A percentile compares a stretch with the other conserved stretches of the same genome.
phyloP scores from a whole-genome alignment of 1,284 basidiomycete genomes.

The Melanopsichium pennsylvanicum region DNA sequence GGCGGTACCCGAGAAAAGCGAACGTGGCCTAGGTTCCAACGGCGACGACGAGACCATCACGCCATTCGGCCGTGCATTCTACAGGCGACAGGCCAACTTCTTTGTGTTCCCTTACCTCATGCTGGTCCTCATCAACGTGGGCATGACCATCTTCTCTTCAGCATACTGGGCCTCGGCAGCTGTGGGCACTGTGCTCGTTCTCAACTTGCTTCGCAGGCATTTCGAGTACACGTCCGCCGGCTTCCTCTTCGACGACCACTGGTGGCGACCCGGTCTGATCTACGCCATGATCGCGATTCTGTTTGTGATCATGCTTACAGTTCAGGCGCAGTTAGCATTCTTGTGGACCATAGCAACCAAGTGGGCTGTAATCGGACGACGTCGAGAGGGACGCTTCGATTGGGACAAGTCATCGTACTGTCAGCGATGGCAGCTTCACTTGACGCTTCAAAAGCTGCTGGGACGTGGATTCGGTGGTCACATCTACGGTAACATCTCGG shows the following conservation, averaged over 20 bases:
- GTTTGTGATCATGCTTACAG: slow-evolving; percentile 59
- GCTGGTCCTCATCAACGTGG: slow-evolving; percentile 62
- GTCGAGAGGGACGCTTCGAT: slow-evolving; percentile 65
- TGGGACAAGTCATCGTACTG: slow-evolving; percentile 66
- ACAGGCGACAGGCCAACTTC: slow-evolving; percentile 65
- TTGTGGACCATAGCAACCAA: slow-evolving; percentile 62
- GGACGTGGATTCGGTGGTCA: slow-evolving; percentile 62
- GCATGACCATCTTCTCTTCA: slow-evolving; percentile 60
- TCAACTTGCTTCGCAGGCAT: slow-evolving; percentile 54
- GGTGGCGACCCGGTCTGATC: slow-evolving; percentile 63
- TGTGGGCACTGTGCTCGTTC: slow-evolving; percentile 60
- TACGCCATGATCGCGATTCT: slow-evolving; percentile 59
- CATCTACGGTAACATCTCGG: slow-evolving; percentile 60
- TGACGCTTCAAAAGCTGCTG: slow-evolving; percentile 59
- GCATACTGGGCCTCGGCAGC: slow-evolving; percentile 64
- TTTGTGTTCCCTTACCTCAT: slow-evolving; percentile 65
- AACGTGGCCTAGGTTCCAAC: slow-evolving; percentile 21
- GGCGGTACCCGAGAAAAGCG: slow-evolving; percentile 49
- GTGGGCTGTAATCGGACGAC: slow-evolving; percentile 63
- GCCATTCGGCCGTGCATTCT: slow-evolving; percentile 64
- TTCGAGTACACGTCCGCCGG: slow-evolving; percentile 42
- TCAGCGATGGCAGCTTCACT: slow-evolving; percentile 65
- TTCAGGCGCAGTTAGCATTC: slow-evolving; percentile 59
- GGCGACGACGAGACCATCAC: slow-evolving; percentile 62
- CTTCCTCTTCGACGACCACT: slow-evolving; percentile 62